phyloP scores from a whole-genome alignment of 495 filamentous ascomycete genomes.

The Neurospora sp. region DNA sequence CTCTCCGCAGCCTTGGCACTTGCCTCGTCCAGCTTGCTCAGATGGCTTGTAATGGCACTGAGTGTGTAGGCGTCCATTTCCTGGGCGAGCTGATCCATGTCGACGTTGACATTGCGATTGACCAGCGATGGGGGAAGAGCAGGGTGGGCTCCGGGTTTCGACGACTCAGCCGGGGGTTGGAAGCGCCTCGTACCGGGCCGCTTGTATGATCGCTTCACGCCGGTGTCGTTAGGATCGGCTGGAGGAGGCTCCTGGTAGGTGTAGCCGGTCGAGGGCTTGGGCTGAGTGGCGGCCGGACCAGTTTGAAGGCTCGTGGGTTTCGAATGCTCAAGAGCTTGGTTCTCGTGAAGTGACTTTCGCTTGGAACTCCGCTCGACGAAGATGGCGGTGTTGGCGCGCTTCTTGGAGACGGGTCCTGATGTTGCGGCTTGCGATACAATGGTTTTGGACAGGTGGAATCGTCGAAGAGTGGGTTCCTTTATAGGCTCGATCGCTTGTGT shows the following conservation, averaged over 20 bases:
- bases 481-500: conserved; percentile 1
- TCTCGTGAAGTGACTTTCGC: neutral
- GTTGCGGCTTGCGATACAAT: conserved; percentile 9
- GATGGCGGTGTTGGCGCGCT: conserved; percentile 28
- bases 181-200: conserved; percentile 9
- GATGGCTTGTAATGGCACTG: conserved; percentile 35
- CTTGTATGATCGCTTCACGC: conserved; percentile 7
- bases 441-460: conserved; percentile 40
- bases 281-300: neutral
- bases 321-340: neutral
- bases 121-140: conserved; percentile 30
- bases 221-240: neutral
- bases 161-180: neutral
- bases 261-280: neutral
- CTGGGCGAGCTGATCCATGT: conserved; percentile 34
- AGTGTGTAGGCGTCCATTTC: conserved; percentile 42
- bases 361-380: conserved; percentile 40
- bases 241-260: neutral
- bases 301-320: neutral
- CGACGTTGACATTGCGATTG: conserved; percentile 27
- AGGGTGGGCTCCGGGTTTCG: conserved; percentile 7
- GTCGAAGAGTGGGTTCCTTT: conserved; percentile 12
- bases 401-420: conserved; percentile 23
- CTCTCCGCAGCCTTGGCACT: conserved; percentile 9
- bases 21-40: conserved; percentile 26